Conservation (phyloP, 2,329 filamentous ascomycete species). For the Fusarium graminum region DNA sequence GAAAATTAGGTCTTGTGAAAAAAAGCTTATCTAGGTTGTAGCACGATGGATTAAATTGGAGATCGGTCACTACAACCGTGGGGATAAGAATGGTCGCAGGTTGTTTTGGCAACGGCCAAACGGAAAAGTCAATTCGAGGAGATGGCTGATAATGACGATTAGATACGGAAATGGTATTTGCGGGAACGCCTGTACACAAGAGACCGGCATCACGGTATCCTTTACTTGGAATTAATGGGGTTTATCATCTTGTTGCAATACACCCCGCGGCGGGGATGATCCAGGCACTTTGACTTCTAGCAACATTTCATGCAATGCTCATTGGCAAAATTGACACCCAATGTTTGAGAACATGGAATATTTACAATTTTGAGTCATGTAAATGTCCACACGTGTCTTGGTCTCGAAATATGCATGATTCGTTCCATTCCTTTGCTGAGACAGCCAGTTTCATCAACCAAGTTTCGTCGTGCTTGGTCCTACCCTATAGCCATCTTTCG, state of each 20-base stretch:
- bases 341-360: neutral
- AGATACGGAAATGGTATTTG: neutral
- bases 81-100: constrained; percentile 3
- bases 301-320: constrained; percentile 1
- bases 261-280: constrained; percentile 5
- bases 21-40: constrained; percentile 23
- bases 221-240: neutral
- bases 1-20: neutral
- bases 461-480: neutral
- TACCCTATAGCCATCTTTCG: neutral
- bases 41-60: neutral
- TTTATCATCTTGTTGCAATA: neutral
- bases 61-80: constrained; percentile 1
- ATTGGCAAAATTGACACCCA: neutral
- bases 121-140: constrained; percentile 2
- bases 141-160: neutral
- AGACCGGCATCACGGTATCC: neutral
- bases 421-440: constrained; percentile 12
- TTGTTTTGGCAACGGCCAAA: constrained; percentile 9
- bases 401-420: constrained; percentile 17
- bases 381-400: neutral
- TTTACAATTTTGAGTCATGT: neutral
- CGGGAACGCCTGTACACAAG: neutral
- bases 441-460: neutral
- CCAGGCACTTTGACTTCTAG: constrained; percentile 19